Percentiles rank a stretch among this genome's conserved stretches.
Conservation (phyloP, 306 rosid genomes). For the Hippophae rhamnoides region DNA sequence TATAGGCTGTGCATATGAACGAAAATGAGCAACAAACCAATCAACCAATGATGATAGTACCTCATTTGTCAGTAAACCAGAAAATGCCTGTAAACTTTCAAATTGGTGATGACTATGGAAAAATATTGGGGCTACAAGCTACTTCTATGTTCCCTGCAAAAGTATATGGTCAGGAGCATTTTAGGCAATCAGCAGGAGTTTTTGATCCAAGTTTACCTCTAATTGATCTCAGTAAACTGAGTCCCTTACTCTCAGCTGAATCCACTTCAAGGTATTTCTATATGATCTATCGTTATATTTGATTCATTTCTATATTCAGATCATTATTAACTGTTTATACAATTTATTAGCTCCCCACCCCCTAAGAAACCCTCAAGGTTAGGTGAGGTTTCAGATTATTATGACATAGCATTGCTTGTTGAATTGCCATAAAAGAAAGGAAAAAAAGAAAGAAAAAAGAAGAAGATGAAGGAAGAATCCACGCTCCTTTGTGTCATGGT, state of each 20-base stretch:
- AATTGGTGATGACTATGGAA: slow-evolving; percentile 9
- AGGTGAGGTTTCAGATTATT: no score
- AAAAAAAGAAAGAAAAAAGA: no score
- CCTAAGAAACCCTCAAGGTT: no score
- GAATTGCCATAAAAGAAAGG: no score
- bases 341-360: no score
- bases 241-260: slow-evolving; percentile 6
- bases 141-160: slow-evolving; percentile 3
- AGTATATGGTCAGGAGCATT: slow-evolving; percentile 5
- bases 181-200: slow-evolving; percentile 7
- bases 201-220: slow-evolving; percentile 13
- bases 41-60: slow-evolving; percentile 10
- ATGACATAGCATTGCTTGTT: no score
- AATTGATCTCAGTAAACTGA: slow-evolving; percentile 9
- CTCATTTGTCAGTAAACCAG: slow-evolving; percentile 15
- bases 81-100: slow-evolving; percentile 19
- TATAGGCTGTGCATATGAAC: slow-evolving; percentile 24
- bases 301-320: no score
- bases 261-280: slow-evolving; percentile 28
- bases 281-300: not conserved
- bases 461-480: no score
- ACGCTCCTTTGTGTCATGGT: no score
- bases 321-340: no score
- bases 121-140: slow-evolving; percentile 13
- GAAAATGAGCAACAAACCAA: slow-evolving; percentile 12